Evolutionary conservation across 2,329 filamentous ascomycete genomes (phyloP).

Genomic region (Seiridium cupressi): DNA sequence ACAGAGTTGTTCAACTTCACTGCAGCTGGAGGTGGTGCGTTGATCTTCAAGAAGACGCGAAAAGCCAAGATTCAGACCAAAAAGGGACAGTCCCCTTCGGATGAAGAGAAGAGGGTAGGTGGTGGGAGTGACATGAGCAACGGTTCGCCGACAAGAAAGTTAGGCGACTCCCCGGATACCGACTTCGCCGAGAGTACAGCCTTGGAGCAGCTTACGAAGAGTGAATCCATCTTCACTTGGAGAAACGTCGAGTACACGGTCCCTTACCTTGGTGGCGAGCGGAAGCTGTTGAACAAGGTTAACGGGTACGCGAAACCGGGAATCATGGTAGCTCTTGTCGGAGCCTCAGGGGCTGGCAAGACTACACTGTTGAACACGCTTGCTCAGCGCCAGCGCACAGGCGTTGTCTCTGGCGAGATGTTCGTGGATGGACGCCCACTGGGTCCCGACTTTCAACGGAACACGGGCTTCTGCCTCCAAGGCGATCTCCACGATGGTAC

Average conservation of each 20-base stretch:
- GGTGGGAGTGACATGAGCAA: constrained; percentile 21
- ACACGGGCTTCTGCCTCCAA: constrained; percentile 68
- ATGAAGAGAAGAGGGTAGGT: constrained; percentile 56
- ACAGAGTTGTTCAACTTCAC: constrained; percentile 68
- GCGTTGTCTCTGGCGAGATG: constrained; percentile 71
- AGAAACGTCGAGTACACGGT: constrained; percentile 70
- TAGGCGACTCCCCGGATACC: constrained; percentile 12
- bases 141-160: constrained; percentile 16
- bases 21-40: constrained; percentile 61
- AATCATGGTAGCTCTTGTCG: constrained; percentile 77
- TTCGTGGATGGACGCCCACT: constrained; percentile 70
- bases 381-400: constrained; percentile 34
- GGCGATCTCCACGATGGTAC: constrained; percentile 67
- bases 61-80: constrained; percentile 53
- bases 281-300: constrained; percentile 65
- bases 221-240: constrained; percentile 70
- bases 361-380: constrained; percentile 21
- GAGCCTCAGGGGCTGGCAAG: constrained; percentile 59
- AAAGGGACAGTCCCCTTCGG: constrained; percentile 38
- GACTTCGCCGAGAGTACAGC: constrained; percentile 28
- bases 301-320: constrained; percentile 79
- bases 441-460: constrained; percentile 74
- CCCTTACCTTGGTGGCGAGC: constrained; percentile 60
- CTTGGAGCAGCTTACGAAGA: constrained; percentile 43
- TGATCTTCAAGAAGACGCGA: constrained; percentile 70